Evolutionary conservation across 805 yeast species (phyloP), one percentile per base, ranked within the genome.

Genomic region (Jamesozyma spencerorum): DNA sequence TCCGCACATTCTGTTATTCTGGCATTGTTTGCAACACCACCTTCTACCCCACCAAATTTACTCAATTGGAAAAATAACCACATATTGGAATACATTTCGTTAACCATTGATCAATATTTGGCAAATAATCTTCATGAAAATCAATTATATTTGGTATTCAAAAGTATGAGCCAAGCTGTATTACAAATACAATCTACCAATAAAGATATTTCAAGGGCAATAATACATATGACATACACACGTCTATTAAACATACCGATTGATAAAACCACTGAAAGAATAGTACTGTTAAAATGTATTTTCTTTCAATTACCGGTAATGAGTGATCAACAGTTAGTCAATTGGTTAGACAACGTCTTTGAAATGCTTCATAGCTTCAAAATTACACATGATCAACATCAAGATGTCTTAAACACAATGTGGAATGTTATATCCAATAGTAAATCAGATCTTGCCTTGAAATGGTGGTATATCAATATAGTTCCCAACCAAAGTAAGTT

Each of bases 381-480:
- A 2, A 39, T 50, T 24, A 29, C 28, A 6, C 19, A 15, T 11
- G 36, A 30, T 11, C 44, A 37, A 18, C 30, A 27, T 3, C 42
- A 38, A 5, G 44, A 45, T n/a, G 18, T 54, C 1, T 24, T 50
- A 15, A 44, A 46, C 2, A 35, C 39, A 2, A 34, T 58, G 1
- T 58, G 63, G 62, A 39, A 47, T 4, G 42, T 49, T 1, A 35
- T 55, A 13, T 47, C 56, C 4, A 20, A 22, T 12, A 36, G 45
- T 13, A 47, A 42, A 18, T 47, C 51, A 7, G 52, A 51, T 11
- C 20, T 27, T 13, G 55, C 57, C 1, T 37, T 58, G 7, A 43
- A 46, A 20, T 59, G 63, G 63, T 59, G 63, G 61, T 58, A 57
- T 34, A 41, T 40, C 14, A 38, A 39, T 3, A 31, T 48, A 7